Base-by-base conservation (phyloP, 805 yeast species). In the Metschnikowia similis region DNA sequence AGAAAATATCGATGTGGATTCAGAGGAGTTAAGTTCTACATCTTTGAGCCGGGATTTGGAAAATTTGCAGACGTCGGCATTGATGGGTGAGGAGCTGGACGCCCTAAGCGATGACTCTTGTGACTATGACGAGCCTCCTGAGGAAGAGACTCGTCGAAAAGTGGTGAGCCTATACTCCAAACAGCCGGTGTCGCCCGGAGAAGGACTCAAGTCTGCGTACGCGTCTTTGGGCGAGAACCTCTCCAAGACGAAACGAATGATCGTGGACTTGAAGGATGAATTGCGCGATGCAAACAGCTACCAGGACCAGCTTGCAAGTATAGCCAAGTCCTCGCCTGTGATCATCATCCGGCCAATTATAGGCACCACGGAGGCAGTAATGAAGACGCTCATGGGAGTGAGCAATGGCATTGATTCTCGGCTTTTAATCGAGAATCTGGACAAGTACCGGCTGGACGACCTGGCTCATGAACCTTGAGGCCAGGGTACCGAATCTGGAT, bases 321-420 rank as follows among this genome's bases (percentile, higher is more conserved):
- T 89, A 11, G 84, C 87, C 11, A 80, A 79, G 55, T 89, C 86
- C 0, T 82, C 96, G 1, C 97, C 97, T 0, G 81, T 89, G 13
- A 84, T 89, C 16, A 66, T 91, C 13, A 75, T 91, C 2, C 66
- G 97, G 39, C 97, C 97, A 2, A 77, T 89, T 53, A 89, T 91
- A 58, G 98, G 97, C 1, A 89, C 96, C 0, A 87, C 97, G 0
- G 97, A 89, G 63, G 96, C 96, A 0, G 75, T 91, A 6, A 85
- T 92, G 6, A 87, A 83, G 60, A 79, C 96, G 0, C 71, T 91
- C 45, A 77, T 89, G 70, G 98, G 98, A 1, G 75, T 91, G 7
- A 83, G 89, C 37, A 90, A 89, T 62, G 86, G 85, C 53, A 68
- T 91, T 32, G 92, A 89, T 62, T 85, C 90, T 1, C 74, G 74